phyloP scores from a whole-genome alignment of 2,329 filamentous ascomycete species.

The Byssothecium circinans region DNA sequence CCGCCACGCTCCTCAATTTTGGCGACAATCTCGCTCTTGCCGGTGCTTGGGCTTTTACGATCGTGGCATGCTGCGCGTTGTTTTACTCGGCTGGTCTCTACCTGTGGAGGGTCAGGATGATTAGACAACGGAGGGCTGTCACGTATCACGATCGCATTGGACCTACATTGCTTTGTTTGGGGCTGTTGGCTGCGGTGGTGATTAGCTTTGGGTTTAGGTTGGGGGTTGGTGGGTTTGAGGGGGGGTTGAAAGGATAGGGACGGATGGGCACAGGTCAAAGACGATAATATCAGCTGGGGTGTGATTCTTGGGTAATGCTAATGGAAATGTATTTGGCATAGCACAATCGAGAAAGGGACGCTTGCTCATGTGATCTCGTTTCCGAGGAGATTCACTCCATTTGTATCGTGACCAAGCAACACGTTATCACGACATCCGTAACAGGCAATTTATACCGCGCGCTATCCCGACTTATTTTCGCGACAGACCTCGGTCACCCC shows the following conservation, averaged over 20 bases:
- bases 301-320: too few relatives aligned
- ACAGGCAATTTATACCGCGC: not conserved
- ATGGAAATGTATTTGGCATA: too few relatives aligned
- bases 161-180: slow-evolving; percentile 72
- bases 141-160: slow-evolving; percentile 91
- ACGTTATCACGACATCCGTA: not conserved
- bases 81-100: slow-evolving; percentile 83
- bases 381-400: too few relatives aligned
- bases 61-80: slow-evolving; percentile 76
- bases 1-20: slow-evolving; percentile 47
- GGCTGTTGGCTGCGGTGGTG: slow-evolving; percentile 72
- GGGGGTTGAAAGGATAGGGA: slow-evolving; percentile 44
- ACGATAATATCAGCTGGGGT: too few relatives aligned
- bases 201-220: slow-evolving; percentile 81
- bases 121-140: slow-evolving; percentile 79
- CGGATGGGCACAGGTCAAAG: too few relatives aligned
- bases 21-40: slow-evolving; percentile 40
- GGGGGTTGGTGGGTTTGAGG: slow-evolving; percentile 53
- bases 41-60: slow-evolving; percentile 72
- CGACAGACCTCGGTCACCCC: not conserved
- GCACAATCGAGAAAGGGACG: too few relatives aligned
- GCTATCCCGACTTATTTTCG: not conserved
- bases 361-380: too few relatives aligned
- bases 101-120: slow-evolving; percentile 83
- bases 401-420: too few relatives aligned